Evolutionary conservation across 352 stramenopile species (phyloP), one percentile per base, ranked within the genome.

Genomic region (Phytophthora cactorum): DNA sequence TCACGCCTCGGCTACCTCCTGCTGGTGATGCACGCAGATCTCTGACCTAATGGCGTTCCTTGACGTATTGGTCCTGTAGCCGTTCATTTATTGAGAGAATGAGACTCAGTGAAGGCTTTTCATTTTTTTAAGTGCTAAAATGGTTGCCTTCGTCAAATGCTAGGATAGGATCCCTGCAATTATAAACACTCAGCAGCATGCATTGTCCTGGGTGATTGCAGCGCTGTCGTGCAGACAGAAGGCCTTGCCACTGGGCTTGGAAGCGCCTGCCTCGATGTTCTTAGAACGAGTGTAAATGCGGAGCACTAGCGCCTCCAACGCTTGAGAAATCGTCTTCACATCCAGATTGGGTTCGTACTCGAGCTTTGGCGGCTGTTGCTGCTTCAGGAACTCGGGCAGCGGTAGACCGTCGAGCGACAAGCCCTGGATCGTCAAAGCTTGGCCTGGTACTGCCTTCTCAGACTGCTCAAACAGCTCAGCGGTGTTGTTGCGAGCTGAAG

Each of bases 401-500:
- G 17, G 44, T n/a, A 52, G 46, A 17, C 46, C 11, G 8, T 52
- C 14, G 9, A 50, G 22, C 10, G 44, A 50, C 22, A 50, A 31
- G 44, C 46, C 28, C 28, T 52, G 46, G 12, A 52, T 52, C 27
- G 46, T 52, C 27, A 52, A 38, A 11, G 25, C 27, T 52, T 38
- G 25, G 46, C 25, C 46, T 38, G 25, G 46, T 9, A 52, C 28
- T 22, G 46, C 46, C 46, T 52, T 52, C 15, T 52, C 46, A 36
- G 12, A 52, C 46, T 52, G 46, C 25, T 52, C 46, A 36, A 52
- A 52, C 3, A 52, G 46, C 46, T 52, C 46, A 36, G 46, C 27
- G 9, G 46, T 52, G 46, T 34, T 52, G 46, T 38, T 91, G 81
- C 4, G 81, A 90, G 58, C 77, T 88, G 8, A 82, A 90, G 66